Evolutionary conservation across 2,329 filamentous ascomycete species (phyloP).

Genomic region (Albifimbria verrucaria): DNA sequence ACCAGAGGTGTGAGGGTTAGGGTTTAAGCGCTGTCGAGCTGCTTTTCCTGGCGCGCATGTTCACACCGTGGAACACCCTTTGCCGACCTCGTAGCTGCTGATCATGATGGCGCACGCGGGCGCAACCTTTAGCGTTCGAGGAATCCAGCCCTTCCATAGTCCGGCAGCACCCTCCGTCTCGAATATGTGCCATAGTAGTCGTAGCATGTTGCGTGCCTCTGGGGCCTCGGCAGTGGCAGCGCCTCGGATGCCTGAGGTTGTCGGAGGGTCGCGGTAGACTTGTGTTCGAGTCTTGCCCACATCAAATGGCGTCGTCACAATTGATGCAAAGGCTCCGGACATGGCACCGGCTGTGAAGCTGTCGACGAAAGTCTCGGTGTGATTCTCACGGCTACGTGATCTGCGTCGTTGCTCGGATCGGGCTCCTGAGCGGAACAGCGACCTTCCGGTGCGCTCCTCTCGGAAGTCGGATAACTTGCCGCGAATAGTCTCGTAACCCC

Average conservation of each 20-base stretch:
- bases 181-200: slow-evolving; percentile 89
- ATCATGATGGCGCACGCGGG: slow-evolving; percentile 99
- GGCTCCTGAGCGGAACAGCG: slow-evolving; percentile 27
- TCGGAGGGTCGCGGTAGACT: slow-evolving; percentile 60
- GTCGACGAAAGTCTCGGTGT: slow-evolving; percentile 76
- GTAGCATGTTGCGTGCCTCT: slow-evolving; percentile 74
- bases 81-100: slow-evolving; percentile 93
- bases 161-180: slow-evolving; percentile 76
- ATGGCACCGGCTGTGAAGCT: slow-evolving; percentile 83
- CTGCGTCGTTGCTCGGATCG: slow-evolving; percentile 40
- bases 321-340: slow-evolving; percentile 80
- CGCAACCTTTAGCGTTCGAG: slow-evolving; percentile 88
- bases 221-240: slow-evolving; percentile 46
- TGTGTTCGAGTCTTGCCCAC: slow-evolving; percentile 96
- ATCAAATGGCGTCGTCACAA: slow-evolving; percentile 92
- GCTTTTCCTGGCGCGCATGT: slow-evolving; percentile 42
- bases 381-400: slow-evolving; percentile 58
- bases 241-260: slow-evolving; percentile 26
- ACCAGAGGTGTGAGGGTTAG: background rate
- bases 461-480: slow-evolving; percentile 68
- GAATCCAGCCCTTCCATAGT: slow-evolving; percentile 88
- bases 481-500: slow-evolving; percentile 87
- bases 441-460: slow-evolving; percentile 44
- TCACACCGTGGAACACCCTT: slow-evolving; percentile 78
- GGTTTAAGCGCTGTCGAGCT: background rate